Percentiles rank a stretch among this genome's conserved stretches.
Evolutionary conservation across 495 filamentous ascomycete species (phyloP).

Genomic region (Aspergillus sparsus): DNA sequence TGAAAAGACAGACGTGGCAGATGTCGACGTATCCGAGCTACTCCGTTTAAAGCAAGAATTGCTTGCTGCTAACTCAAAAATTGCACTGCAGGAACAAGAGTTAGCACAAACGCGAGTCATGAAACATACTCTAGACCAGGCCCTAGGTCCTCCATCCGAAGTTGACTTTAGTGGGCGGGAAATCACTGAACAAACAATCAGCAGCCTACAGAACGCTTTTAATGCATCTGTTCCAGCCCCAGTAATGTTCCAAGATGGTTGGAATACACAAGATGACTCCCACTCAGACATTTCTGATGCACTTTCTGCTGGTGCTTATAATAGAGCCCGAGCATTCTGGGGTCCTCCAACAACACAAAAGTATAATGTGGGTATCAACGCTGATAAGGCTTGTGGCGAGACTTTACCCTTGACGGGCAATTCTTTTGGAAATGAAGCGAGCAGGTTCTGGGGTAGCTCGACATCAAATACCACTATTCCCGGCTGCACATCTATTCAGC

Average conservation of each 20-base stretch:
- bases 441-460: constrained; percentile 37
- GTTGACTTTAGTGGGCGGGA: constrained; percentile 53
- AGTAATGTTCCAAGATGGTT: constrained; percentile 58
- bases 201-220: constrained; percentile 53
- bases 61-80: constrained; percentile 72
- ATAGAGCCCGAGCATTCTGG: constrained; percentile 66
- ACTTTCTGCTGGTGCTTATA: constrained; percentile 60
- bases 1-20: constrained; percentile 19
- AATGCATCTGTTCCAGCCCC: constrained; percentile 54
- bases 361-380: constrained; percentile 29
- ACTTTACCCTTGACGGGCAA: constrained; percentile 28
- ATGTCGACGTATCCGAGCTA: constrained; percentile 49
- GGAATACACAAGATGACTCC: constrained; percentile 66
- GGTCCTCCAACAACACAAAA: constrained; percentile 36
- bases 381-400: constrained; percentile 36
- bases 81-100: constrained; percentile 81
- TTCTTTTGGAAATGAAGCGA: constrained; percentile 30
- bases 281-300: constrained; percentile 64
- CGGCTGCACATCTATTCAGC: constrained; percentile 26
- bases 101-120: constrained; percentile 74
- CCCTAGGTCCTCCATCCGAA: constrained; percentile 63
- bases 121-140: constrained; percentile 74
- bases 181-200: constrained; percentile 55
- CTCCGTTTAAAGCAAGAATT: constrained; percentile 70
- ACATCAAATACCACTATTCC: constrained; percentile 24